Base-by-base conservation (phyloP, 257 asterid species). In the Nicotiana otophora region DNA sequence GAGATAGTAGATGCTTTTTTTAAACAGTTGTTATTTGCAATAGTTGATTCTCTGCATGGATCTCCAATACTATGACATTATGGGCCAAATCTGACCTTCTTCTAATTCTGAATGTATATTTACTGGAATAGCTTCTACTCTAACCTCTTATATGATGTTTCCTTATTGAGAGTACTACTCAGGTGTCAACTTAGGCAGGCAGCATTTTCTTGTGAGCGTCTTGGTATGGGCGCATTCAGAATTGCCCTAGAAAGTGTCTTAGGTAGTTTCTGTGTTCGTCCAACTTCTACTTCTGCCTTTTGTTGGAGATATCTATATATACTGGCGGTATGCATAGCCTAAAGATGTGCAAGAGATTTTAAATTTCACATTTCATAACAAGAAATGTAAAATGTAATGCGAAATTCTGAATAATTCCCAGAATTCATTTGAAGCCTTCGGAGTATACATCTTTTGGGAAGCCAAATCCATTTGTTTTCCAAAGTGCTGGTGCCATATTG, bases 211-310 rank as follows among this genome's bases (percentile, higher is more conserved):
- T 86, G 88, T 3, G 87, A 91, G 87, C 93, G 92, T 61, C 93
- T 91, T 65, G 95, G 95, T 80, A 86, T 90, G 89, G 95, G 95
- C 76, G 93, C 95, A 80, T 91, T 91, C 82, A 87, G 93, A 82
- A 90, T 85, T 68, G 91, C 95, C 53, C 92, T 91, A 62, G 92
- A 90, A 87, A 88, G 91, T 81, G 86, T 92, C 82, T 92, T 89
- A 88, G 93, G 93, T 90, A 61, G 84, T 11, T 31, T 19, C 19
- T 46, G 17, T 81, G 31, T 9, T 30, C 42, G 14, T 17, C 75
- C 39, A 39, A 67, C 9, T 67, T 67, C 75, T 67, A 4, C 60
- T n/a, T 67, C 42, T 67, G 75, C n/a, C 34, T 28, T 23, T 67
- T 66, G 75, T 66, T 3, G 48, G 75, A 67, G 75, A 67, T 28